phyloP scores from a whole-genome alignment of 163 green algal species.

The Scenedesmus sp. region DNA sequence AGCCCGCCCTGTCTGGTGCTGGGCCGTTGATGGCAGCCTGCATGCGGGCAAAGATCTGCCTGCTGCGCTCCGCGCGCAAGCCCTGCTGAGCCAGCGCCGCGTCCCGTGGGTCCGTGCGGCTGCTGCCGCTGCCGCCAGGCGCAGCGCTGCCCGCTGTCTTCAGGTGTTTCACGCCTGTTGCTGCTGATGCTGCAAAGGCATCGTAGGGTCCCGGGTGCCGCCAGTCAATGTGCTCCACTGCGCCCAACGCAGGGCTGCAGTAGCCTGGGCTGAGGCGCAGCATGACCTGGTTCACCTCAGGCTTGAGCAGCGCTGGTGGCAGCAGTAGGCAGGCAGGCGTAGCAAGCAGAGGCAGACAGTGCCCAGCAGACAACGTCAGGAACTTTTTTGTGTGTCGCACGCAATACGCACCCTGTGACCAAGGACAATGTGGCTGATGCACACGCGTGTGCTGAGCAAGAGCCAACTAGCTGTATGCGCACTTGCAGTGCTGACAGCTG shows the following conservation, averaged over 20 bases:
- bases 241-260: constrained; percentile 40
- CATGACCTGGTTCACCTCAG: constrained; percentile 41
- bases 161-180: neutral
- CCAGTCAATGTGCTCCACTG: constrained; percentile 61
- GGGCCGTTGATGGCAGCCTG: constrained; percentile 31
- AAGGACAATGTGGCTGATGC: too few relatives aligned
- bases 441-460: too few relatives aligned
- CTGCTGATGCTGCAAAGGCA: neutral
- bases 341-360: neutral
- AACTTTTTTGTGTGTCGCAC: too few relatives aligned
- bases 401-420: too few relatives aligned
- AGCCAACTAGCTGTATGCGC: too few relatives aligned
- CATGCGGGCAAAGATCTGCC: constrained; percentile 6
- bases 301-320: constrained; percentile 31
- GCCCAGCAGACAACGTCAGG: neutral
- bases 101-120: neutral
- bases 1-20: constrained; percentile 40
- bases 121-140: neutral
- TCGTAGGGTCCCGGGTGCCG: neutral
- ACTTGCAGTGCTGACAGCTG: too few relatives aligned
- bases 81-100: constrained; percentile 2
- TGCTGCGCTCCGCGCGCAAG: neutral
- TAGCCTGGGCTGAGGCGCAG: constrained; percentile 51
- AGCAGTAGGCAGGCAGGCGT: neutral
- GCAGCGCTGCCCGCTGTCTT: neutral